phyloP scores from a whole-genome alignment of 2,329 filamentous ascomycete species.

The Fusarium annulatum region DNA sequence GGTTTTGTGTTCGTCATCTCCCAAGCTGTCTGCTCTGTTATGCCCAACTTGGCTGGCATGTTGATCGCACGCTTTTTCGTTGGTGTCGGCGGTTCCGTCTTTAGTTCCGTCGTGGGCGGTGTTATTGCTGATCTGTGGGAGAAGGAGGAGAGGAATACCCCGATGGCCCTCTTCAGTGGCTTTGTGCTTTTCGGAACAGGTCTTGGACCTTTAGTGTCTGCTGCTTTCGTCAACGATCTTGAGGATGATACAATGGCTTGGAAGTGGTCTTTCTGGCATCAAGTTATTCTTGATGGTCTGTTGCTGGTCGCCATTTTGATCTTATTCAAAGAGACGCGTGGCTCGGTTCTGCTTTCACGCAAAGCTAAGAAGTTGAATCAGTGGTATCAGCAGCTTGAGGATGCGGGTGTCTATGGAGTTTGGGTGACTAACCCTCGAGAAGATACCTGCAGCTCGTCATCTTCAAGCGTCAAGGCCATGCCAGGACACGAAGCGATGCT shows the following conservation, averaged over 20 bases:
- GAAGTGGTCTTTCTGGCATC: slow-evolving; percentile 92
- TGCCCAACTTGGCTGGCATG: slow-evolving; percentile 77
- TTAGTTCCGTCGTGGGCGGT: slow-evolving; percentile 92
- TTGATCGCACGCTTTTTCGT: slow-evolving; percentile 79
- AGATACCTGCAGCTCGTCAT: slow-evolving; percentile 30
- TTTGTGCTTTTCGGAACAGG: slow-evolving; percentile 83
- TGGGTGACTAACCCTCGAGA: slow-evolving; percentile 47
- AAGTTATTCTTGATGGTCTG: slow-evolving; percentile 75
- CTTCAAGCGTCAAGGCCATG: slow-evolving; percentile 36
- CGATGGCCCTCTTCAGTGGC: slow-evolving; percentile 91
- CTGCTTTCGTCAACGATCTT: slow-evolving; percentile 74
- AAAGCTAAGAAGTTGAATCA: slow-evolving; percentile 80
- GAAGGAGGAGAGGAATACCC: slow-evolving; percentile 81
- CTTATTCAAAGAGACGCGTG: slow-evolving; percentile 85
- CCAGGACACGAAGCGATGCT: slow-evolving; percentile 7
- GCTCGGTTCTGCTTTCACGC: slow-evolving; percentile 79
- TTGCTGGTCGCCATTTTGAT: slow-evolving; percentile 70
- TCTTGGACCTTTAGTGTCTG: slow-evolving; percentile 77
- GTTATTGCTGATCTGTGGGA: slow-evolving; percentile 89
- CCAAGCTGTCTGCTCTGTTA: slow-evolving; percentile 79
- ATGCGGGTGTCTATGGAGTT: slow-evolving; percentile 66
- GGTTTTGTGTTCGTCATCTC: slow-evolving; percentile 78
- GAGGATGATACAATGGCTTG: slow-evolving; percentile 62
- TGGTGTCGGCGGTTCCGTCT: slow-evolving; percentile 80
- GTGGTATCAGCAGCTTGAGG: slow-evolving; percentile 82